Base-by-base conservation (phyloP, 148 eudicot species). In the Camellia lanceoleosa region DNA sequence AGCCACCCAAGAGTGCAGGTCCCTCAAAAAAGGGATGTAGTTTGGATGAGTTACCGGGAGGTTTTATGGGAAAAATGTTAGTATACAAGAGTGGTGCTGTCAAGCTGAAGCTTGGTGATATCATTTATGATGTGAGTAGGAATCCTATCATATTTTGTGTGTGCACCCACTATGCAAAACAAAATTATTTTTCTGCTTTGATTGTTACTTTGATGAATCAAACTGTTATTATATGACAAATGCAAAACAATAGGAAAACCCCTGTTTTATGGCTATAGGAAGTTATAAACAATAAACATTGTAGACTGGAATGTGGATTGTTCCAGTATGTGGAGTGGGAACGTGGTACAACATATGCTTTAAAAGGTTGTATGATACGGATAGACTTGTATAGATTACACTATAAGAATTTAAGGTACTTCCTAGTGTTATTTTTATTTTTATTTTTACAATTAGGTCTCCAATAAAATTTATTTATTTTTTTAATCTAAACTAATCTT, bases 71-170 rank as follows among this genome's bases (percentile, higher is more conserved):
- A 7, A 87, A 87, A 80, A 70, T 88, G 88, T 70, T 81, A n/a
- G 89, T 88, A 18, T 87, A 91, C 80, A 87, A 41, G 64, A 89
- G 86, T 79, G 91, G 88, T 66, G 82, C 85, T 13, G 82, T 88
- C 56, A 89, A 90, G 82, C 76, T 90, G 81, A 90, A 87, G 82
- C 81, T 90, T 62, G 91, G 93, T 4, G 89, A 90, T 75, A 86
- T 76, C 74, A 82, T 86, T 78, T 88, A 81, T 66, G 84, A 90
- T 80, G 93, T 90, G 78, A 87, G 93, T 82, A 61, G 52, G 42
- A 18, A 42, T 66, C 81, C 65, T 12, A 38, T 65, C 41, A n/a
- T 63, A 38, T 63, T 13, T 44, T 44, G 19, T 6, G 13, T 73
- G 61, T 13, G 23, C 0, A 7, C 20, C 41, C 67, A 14, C 5